These are phyloP conservation scores for Uronychia binucleata DNA, from an alignment of 73 alveolate species.

Conservation along the genomic window DNA sequence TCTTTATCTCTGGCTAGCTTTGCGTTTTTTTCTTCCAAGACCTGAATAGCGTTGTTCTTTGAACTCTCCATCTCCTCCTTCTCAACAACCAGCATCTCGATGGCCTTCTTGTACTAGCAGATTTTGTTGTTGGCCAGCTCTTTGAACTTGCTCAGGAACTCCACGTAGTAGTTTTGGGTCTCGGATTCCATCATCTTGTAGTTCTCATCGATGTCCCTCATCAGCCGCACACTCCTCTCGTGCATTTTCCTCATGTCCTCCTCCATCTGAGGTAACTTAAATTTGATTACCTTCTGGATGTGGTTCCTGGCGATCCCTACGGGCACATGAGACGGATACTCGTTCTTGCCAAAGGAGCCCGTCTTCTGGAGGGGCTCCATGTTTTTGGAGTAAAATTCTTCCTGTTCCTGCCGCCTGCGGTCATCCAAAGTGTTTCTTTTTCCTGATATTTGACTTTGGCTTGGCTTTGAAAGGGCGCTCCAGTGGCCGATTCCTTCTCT, in stretches of 20 bases:
- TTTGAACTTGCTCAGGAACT: slow-evolving; percentile 60
- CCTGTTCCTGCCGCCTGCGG: too few species aligned
- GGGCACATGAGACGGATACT: slow-evolving; percentile 16
- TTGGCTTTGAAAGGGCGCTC: too few species aligned
- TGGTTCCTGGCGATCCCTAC: slow-evolving; percentile 56
- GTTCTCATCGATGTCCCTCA: slow-evolving; percentile 66
- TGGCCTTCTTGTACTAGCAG: slow-evolving; percentile 38
- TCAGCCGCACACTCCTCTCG: slow-evolving; percentile 48
- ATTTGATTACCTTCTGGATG: slow-evolving; percentile 15
- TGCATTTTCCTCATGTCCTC: slow-evolving; percentile 70
- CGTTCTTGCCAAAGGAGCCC: too few species aligned
- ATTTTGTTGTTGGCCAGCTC: slow-evolving; percentile 52
- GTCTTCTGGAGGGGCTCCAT: too few species aligned
- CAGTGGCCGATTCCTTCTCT: too few species aligned
- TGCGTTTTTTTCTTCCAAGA: not conserved
- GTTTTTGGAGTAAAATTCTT: too few species aligned
- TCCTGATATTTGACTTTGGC: too few species aligned
- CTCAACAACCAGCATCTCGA: slow-evolving; percentile 21
- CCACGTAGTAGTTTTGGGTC: slow-evolving; percentile 55
- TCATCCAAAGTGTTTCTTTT: too few species aligned
- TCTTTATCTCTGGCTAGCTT: not conserved
- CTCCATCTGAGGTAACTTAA: slow-evolving; percentile 22
- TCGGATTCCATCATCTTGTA: slow-evolving; percentile 60
- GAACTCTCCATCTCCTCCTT: slow-evolving; percentile 21
- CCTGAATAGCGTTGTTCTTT: not conserved